These are phyloP conservation scores for Verticillium nubilum DNA, from an alignment of 2,329 filamentous ascomycete genomes.

Conservation along the genomic window DNA sequence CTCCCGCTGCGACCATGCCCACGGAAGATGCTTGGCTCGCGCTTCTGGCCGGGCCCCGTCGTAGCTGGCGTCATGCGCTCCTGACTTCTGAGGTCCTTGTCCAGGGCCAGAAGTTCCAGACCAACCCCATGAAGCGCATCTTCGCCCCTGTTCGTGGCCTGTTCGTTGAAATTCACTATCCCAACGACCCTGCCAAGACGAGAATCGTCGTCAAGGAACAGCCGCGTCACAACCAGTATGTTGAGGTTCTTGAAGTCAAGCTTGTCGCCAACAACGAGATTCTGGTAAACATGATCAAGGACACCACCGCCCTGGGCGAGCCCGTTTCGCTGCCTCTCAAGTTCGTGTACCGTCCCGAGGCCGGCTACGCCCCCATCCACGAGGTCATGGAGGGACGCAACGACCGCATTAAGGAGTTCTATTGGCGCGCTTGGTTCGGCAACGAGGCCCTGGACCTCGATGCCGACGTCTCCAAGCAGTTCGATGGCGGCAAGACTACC, in stretches of 20 bases:
- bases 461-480: conserved; percentile 76
- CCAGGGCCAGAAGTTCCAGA: conserved; percentile 94
- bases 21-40: conserved; percentile 79
- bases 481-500: conserved; percentile 81
- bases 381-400: conserved; percentile 96
- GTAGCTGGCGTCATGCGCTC: conserved; percentile 92
- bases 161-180: conserved; percentile 80
- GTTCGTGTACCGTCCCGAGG: conserved; percentile 92
- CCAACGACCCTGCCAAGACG: conserved; percentile 78
- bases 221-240: conserved; percentile 76
- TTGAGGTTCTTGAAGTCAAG: conserved; percentile 84
- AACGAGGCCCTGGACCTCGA: conserved; percentile 79
- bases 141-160: conserved; percentile 82
- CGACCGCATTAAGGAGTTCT: conserved; percentile 98
- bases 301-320: conserved; percentile 78
- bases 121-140: conserved; percentile 89
- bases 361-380: conserved; percentile 93
- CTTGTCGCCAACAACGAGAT: conserved; percentile 73
- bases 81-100: conserved; percentile 92
- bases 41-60: conserved; percentile 75
- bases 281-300: conserved; percentile 84
- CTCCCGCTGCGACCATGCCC: conserved; percentile 69
- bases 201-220: conserved; percentile 84
- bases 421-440: conserved; percentile 97
- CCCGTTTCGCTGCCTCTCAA: conserved; percentile 78